Conservation (phyloP, 306 rosid species). For the Trifolium fragiferum region DNA sequence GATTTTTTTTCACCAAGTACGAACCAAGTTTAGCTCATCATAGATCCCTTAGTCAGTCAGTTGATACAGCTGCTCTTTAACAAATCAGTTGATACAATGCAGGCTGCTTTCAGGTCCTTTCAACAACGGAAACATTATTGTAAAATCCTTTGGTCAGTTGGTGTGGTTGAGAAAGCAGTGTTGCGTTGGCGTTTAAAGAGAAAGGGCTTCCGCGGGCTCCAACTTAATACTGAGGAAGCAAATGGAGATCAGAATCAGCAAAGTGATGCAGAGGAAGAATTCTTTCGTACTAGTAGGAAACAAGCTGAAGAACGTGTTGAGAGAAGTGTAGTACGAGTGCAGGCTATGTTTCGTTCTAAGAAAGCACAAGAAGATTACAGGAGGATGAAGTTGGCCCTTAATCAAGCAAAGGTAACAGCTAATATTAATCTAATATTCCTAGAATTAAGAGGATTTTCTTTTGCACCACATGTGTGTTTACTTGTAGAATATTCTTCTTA, state of each 20-base stretch:
- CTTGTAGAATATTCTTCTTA: constrained; percentile 10
- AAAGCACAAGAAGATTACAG: constrained; percentile 93
- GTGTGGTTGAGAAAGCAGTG: constrained; percentile 89
- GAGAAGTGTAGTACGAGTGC: constrained; percentile 78
- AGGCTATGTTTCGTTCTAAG: constrained; percentile 90
- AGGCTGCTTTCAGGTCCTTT: constrained; percentile 89
- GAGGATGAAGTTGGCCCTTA: constrained; percentile 78
- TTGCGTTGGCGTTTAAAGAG: constrained; percentile 93
- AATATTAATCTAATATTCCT: background rate
- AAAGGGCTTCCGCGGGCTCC: constrained; percentile 89
- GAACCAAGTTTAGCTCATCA: constrained; percentile 3
- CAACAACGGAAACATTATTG: constrained; percentile 76
- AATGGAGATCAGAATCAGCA: constrained; percentile 47
- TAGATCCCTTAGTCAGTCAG: background rate
- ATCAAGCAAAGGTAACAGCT: constrained; percentile 66
- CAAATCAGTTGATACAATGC: constrained; percentile 40
- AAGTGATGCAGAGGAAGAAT: constrained; percentile 76
- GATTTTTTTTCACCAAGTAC: constrained; percentile 6
- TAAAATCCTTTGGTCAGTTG: constrained; percentile 90
- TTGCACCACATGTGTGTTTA: constrained; percentile 22
- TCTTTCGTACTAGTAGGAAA: constrained; percentile 69
- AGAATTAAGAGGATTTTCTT: constrained; percentile 14
- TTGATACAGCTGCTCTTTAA: constrained; percentile 8
- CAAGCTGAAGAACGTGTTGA: constrained; percentile 88
- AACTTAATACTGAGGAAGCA: constrained; percentile 49